These are phyloP conservation scores for Tylopilus sp. DNA, from an alignment of 768 basidiomycete genomes.

Conservation along the genomic window DNA sequence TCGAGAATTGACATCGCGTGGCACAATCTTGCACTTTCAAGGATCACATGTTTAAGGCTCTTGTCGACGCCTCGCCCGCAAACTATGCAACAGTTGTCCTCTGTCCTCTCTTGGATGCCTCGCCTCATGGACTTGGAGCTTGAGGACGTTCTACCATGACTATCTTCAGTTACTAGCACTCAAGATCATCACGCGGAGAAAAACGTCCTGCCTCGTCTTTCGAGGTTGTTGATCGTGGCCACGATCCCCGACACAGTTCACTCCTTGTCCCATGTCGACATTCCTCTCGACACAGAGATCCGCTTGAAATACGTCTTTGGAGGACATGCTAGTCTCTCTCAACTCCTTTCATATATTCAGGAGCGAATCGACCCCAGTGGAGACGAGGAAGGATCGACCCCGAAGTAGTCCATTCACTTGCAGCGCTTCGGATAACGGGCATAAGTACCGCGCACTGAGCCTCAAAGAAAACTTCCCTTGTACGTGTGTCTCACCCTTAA, in stretches of 20 bases:
- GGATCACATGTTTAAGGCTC: constrained; percentile 1
- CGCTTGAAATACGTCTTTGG: constrained; percentile 1
- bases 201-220: neutral
- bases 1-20: neutral
- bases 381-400: neutral
- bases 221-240: neutral
- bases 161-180: neutral
- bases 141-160: neutral
- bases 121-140: neutral
- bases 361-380: neutral
- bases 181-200: neutral
- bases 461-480: neutral
- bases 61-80: neutral
- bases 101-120: neutral
- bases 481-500: neutral
- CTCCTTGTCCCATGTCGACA: neutral
- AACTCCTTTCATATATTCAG: constrained; percentile 2
- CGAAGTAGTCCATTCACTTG: neutral
- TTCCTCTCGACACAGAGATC: neutral
- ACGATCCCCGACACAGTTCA: neutral
- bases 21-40: neutral
- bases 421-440: neutral
- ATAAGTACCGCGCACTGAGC: neutral
- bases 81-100: neutral
- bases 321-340: neutral